A percentile compares a stretch with the other conserved stretches of the same genome.
Evolutionary conservation across 2,329 filamentous ascomycete genomes (phyloP).

Genomic region (Pseudocercospora fuligena): DNA sequence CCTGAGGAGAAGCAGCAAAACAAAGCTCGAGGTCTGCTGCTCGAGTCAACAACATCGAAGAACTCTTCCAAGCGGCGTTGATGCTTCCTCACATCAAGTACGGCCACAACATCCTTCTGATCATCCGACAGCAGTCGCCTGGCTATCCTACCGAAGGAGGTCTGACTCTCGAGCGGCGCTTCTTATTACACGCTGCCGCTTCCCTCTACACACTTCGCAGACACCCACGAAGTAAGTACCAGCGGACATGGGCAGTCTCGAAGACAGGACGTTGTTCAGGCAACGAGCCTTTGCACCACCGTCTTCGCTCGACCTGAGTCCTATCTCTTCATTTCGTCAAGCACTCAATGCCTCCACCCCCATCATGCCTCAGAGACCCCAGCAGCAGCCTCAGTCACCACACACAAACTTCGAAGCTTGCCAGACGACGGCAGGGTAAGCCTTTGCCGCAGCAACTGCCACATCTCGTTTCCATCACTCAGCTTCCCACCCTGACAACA

Average conservation of each 20-base stretch:
- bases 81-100: no score
- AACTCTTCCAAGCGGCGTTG: background rate
- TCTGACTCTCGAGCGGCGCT: background rate
- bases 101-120: no score
- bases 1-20: background rate
- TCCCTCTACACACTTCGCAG: background rate
- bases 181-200: background rate
- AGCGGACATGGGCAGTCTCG: background rate
- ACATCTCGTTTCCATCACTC: background rate
- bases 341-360: background rate
- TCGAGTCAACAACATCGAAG: background rate
- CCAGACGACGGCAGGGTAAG: background rate
- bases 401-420: no score
- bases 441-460: background rate
- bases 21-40: background rate
- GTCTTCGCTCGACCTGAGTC: background rate
- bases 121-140: background rate
- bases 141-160: background rate
- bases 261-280: background rate
- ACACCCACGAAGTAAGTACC: background rate
- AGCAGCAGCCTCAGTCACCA: no score
- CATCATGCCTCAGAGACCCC: background rate
- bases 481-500: background rate
- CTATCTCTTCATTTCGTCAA: no score
- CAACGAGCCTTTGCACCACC: background rate